Evolutionary conservation across 257 asterid genomes (phyloP).

Genomic region (Mitragyna speciosa): DNA sequence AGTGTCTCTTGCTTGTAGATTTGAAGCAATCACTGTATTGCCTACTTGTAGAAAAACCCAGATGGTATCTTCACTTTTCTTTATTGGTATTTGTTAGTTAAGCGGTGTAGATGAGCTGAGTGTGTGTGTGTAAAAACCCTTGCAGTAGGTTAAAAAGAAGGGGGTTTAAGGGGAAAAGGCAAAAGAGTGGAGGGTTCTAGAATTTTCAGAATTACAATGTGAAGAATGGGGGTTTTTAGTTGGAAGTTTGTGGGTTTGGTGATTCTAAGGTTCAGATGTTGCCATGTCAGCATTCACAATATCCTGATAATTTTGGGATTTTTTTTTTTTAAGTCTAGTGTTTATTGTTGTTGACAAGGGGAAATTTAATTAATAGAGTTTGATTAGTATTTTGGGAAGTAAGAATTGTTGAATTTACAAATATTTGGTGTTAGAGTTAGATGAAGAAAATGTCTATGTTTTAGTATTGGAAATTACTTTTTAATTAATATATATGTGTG

Average conservation of each 20-base stretch:
- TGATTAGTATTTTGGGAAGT: not conserved
- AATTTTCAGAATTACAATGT: conserved; percentile 24
- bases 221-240: conserved; percentile 18
- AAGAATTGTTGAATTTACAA: too few relatives aligned
- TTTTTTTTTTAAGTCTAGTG: not conserved
- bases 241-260: conserved; percentile 39
- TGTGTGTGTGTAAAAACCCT: conserved; percentile 11
- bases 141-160: not conserved
- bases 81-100: conserved; percentile 14
- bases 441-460: too few relatives aligned
- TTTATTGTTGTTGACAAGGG: not conserved
- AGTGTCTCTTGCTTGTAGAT: conserved; percentile 4
- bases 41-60: not conserved
- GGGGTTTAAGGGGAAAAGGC: conserved; percentile 51
- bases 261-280: conserved; percentile 51
- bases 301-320: conserved; percentile 25
- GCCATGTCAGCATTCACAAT: conserved; percentile 55
- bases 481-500: too few relatives aligned
- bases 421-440: too few relatives aligned
- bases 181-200: conserved; percentile 68
- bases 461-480: not conserved
- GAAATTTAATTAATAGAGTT: not conserved
- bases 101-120: conserved; percentile 16
- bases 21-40: not conserved
- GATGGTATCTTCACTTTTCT: not conserved